Conservation (phyloP, 257 asterid species). For the Fraxinus excelsior region DNA sequence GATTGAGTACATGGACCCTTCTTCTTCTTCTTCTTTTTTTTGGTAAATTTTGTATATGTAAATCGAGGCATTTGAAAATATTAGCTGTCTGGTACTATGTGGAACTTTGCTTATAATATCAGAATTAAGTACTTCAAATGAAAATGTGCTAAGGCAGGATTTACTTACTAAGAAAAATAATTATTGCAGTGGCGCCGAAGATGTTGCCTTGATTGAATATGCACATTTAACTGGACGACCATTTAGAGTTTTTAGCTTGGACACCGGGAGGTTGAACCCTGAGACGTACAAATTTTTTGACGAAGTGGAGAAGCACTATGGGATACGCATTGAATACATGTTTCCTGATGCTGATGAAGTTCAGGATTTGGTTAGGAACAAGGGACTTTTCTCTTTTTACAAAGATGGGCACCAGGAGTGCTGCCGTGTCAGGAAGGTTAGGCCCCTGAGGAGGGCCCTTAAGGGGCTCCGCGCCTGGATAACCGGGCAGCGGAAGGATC, state of each 20-base stretch:
- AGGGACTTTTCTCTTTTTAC: constrained; percentile 88
- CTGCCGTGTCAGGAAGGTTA: constrained; percentile 86
- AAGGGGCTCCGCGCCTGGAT: constrained; percentile 89
- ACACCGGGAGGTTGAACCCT: constrained; percentile 85
- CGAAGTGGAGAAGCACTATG: constrained; percentile 71
- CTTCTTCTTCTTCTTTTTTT: background rate
- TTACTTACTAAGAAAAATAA: constrained; percentile 11
- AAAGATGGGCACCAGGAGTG: constrained; percentile 96
- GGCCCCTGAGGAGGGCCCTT: constrained; percentile 73
- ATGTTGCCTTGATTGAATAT: constrained; percentile 82
- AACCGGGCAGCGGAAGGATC: constrained; percentile 89
- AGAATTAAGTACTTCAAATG: background rate
- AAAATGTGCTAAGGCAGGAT: background rate
- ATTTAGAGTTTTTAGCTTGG: constrained; percentile 82
- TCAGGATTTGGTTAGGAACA: constrained; percentile 70
- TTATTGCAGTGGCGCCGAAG: constrained; percentile 84
- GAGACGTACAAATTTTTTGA: constrained; percentile 77
- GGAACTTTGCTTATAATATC: background rate
- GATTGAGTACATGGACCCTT: no score
- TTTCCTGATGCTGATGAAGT: constrained; percentile 86
- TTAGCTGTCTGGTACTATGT: no score
- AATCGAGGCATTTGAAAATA: background rate
- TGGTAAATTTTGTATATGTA: constrained; percentile 2
- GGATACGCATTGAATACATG: constrained; percentile 79
- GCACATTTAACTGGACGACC: constrained; percentile 84